Evolutionary conservation across 257 asterid genomes (phyloP).

Genomic region (Solanum tacnaense): DNA sequence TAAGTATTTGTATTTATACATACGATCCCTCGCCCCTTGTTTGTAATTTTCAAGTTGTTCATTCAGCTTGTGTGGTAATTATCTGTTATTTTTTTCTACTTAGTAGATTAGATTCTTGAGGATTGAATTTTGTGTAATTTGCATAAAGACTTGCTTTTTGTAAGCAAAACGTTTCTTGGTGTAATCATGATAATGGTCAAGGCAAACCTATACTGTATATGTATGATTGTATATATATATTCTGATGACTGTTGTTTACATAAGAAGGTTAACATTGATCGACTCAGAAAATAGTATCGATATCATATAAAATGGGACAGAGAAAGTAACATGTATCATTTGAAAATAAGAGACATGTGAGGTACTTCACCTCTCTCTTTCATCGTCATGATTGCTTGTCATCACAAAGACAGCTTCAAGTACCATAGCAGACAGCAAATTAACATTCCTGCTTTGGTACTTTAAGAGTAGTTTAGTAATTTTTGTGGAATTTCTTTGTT

Average conservation of each 20-base stretch:
- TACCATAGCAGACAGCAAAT: neutral
- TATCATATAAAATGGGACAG: neutral
- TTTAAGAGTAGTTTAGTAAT: neutral
- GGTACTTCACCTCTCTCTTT: neutral
- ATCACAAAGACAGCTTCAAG: neutral
- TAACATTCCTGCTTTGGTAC: neutral
- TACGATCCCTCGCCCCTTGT: neutral
- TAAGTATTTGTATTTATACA: neutral
- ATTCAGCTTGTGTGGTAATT: conserved; percentile 18
- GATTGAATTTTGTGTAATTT: conserved; percentile 6
- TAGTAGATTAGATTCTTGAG: conserved; percentile 40
- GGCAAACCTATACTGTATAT: neutral
- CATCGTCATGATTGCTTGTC: neutral
- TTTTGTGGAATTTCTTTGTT: neutral
- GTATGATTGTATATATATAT: neutral
- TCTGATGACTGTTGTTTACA: neutral
- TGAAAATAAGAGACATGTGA: neutral
- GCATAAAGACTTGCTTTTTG: neutral
- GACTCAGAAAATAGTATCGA: neutral
- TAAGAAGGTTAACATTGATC: neutral
- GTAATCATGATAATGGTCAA: neutral
- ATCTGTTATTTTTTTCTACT: conserved; percentile 19
- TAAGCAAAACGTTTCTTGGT: neutral
- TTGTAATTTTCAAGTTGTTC: conserved; percentile 12
- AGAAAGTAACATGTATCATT: neutral